Conservation (phyloP, 495 filamentous ascomycete species). For the Xylaria scruposa region DNA sequence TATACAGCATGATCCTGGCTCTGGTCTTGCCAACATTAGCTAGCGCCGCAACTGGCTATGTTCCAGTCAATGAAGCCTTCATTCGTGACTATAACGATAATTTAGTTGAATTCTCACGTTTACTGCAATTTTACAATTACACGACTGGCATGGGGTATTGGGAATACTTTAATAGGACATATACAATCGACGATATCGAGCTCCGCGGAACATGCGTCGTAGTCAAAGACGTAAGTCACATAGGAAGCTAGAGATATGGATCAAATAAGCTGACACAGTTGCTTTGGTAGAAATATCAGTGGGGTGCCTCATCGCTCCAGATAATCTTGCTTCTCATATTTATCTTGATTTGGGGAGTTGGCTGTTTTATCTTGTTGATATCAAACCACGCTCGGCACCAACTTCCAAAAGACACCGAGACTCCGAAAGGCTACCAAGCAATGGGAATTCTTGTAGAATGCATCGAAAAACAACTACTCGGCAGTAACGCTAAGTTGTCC, state of each 20-base stretch:
- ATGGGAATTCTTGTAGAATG: neutral
- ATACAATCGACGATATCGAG: neutral
- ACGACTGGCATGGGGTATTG: too few species aligned
- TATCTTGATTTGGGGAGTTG: neutral
- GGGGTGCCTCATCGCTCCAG: conserved; percentile 6
- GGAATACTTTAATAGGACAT: neutral
- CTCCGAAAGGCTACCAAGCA: conserved; percentile 5
- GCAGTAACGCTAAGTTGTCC: neutral
- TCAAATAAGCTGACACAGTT: neutral
- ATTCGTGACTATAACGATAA: neutral
- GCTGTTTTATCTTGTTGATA: neutral
- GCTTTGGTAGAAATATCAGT: conserved; percentile 8
- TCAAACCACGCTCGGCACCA: neutral
- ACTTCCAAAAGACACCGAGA: neutral
- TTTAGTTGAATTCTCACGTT: neutral
- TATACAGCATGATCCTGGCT: neutral
- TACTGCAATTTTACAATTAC: neutral
- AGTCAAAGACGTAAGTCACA: conserved; percentile 1
- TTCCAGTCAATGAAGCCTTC: conserved; percentile 6
- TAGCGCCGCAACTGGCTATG: conserved; percentile 7
- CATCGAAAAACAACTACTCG: conserved; percentile 5
- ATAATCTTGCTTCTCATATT: neutral
- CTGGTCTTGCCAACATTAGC: neutral
- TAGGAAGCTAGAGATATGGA: neutral
- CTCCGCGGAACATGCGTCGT: neutral